Evolutionary conservation across 371 early-diverging fungal species (phyloP).

Genomic region (Saksenaea oblongispora): DNA sequence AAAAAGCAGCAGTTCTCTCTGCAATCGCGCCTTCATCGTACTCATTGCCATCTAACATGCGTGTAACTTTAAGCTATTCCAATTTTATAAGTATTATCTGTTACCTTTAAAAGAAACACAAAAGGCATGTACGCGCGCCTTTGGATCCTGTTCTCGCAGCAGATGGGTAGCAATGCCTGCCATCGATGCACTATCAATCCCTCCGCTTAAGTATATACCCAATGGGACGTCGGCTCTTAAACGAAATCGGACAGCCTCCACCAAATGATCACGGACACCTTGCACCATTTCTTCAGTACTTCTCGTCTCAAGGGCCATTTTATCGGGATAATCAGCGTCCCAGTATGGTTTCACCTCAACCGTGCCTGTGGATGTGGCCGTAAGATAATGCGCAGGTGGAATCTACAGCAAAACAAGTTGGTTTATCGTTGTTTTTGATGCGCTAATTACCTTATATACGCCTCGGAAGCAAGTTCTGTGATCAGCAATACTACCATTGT

Average conservation of each 20-base stretch:
- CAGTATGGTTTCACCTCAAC: constrained; percentile 18
- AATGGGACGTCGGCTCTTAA: constrained; percentile 25
- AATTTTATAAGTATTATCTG: too few relatives aligned
- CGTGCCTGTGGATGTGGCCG: constrained; percentile 9
- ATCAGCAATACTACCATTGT: constrained; percentile 11
- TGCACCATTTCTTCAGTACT: constrained; percentile 26
- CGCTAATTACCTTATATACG: constrained; percentile 18
- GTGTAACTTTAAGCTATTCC: too few relatives aligned
- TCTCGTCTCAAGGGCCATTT: constrained; percentile 16
- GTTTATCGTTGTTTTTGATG: neutral
- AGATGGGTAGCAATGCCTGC: constrained; percentile 18
- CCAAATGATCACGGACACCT: constrained; percentile 23
- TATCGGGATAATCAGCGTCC: constrained; percentile 31
- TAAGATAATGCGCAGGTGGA: constrained; percentile 22
- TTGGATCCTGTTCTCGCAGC: constrained; percentile 18
- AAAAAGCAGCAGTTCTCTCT: constrained; percentile 20
- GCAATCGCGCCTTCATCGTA: constrained; percentile 24
- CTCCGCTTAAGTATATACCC: constrained; percentile 26
- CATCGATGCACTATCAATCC: constrained; percentile 24
- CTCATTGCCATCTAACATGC: neutral
- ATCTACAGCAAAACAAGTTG: constrained; percentile 1
- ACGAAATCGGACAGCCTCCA: constrained; percentile 21
- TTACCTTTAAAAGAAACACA: constrained; percentile 19
- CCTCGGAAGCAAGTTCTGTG: constrained; percentile 23
- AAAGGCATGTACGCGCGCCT: constrained; percentile 19